Percentiles rank a stretch among this genome's conserved stretches.
phyloP scores from a whole-genome alignment of 257 asterid genomes.

The Ajuga chamaepitys region DNA sequence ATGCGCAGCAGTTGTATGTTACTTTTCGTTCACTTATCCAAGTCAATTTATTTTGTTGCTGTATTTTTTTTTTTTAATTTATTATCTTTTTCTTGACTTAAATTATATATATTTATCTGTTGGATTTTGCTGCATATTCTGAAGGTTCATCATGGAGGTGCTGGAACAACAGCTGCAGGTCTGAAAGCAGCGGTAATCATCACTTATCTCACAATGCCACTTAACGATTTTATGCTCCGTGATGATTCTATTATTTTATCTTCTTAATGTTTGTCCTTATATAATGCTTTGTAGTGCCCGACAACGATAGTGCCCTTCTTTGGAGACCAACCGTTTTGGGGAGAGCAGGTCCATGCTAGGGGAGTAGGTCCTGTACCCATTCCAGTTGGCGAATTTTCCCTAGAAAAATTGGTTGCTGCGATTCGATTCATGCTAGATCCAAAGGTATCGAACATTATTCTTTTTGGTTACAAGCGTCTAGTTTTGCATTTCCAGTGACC shows the following conservation, averaged over 20 bases:
- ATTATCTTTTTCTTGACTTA: not conserved
- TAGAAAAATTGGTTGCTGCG: conserved; percentile 71
- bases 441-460: conserved; percentile 25
- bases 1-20: conserved; percentile 79
- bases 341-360: conserved; percentile 70
- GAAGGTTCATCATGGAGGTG: conserved; percentile 97
- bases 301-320: conserved; percentile 89
- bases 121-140: conserved; percentile 8
- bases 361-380: conserved; percentile 95
- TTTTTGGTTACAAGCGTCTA: not conserved
- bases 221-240: not conserved
- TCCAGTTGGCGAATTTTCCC: conserved; percentile 71
- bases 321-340: conserved; percentile 96
- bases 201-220: not conserved
- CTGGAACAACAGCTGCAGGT: conserved; percentile 98
- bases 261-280: not conserved
- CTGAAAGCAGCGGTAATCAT: conserved; percentile 75
- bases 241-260: not conserved
- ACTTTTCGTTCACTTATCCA: not conserved
- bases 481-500: too few relatives aligned
- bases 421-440: conserved; percentile 73
- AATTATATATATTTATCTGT: not conserved
- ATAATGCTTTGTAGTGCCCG: conserved; percentile 54
- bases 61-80: too few relatives aligned
- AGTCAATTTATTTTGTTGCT: too few relatives aligned